Evolutionary conservation across 2,329 filamentous ascomycete genomes (phyloP), one percentile per base, ranked within the genome.

Genomic region (Cytospora piceicola): DNA sequence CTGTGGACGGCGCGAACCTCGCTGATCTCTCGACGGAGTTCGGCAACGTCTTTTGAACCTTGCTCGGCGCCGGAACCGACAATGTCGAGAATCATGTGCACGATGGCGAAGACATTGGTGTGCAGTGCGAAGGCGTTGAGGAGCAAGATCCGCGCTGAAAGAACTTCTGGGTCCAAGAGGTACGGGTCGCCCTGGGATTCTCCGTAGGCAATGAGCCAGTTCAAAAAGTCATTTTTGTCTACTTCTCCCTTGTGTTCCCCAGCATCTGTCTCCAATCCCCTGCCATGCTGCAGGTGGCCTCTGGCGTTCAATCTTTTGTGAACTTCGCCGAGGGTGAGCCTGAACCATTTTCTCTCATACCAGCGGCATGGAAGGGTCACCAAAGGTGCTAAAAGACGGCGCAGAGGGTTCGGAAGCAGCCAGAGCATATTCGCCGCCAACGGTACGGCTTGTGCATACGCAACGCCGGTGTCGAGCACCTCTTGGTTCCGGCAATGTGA

Each of bases 101-200:
- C 39, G 63, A 64, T 51, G n/a, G 63, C 63, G 51, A 64, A 64
- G 34, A 53, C 63, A 17, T 58, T 64, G 24, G 63, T 64, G 56
- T 64, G 63, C 12, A 64, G 63, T 9, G 63, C 63, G 36, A 64
- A 64, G 51, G 63, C 63, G 36, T 64, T 64, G 14, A 64, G 63
- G 32, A 64, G 63, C 56, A 64, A 24, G 57, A 64, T 60, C 15
- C 63, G 63, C 29, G 63, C 63, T 29, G 63, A 30, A 14, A 64
- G 32, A 34, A 64, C 63, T 49, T 64, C 63, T 54, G 63, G 49
- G 34, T 64, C 56, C 56, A 64, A 30, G 51, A 64, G 56, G 36
- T 64, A 64, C 11, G 63, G 63, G 51, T 64, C 63, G 32, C 39
- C 51, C 3, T 58, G 51, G 57, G 63, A 17, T 56, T 64, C 56